Evolutionary conservation across 2,329 filamentous ascomycete species (phyloP), one percentile per base, ranked within the genome.

Genomic region (Mollisiaceae sp.): DNA sequence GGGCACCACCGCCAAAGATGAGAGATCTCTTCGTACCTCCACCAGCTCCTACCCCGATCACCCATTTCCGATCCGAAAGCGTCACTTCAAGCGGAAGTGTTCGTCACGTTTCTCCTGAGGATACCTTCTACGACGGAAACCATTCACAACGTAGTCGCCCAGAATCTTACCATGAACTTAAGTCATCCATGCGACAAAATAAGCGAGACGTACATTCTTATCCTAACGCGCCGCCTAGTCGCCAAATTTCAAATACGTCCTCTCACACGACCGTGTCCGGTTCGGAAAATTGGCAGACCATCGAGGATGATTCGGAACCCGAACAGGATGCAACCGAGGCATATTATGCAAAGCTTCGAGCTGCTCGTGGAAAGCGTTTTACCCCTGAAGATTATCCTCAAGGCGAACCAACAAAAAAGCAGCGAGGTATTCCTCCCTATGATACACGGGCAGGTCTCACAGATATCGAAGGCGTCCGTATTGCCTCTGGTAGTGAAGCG

Each of bases 271-370:
- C 84, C 24, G 84, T 91, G 32, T 93, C 91, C 5, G 92, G 92
- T 1, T 97, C 92, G 3, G 94, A 98, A 79, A 98, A 98, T 77
- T 98, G 94, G 94, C 94, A 98, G 79, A 97, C 94, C 11, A 98
- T 95, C 73, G 94, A 95, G 72, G 92, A 97, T 76, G 88, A 85
- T 70, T 93, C 90, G 67, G 90, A 93, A 73, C 87, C 89, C 0
- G 91, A 93, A 73, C 83, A 85, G 27, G 93, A 97, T 75, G 86
- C 86, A 0, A 89, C 89, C 4, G 92, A 95, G 67, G 94, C 95
- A 77, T 96, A 97, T 78, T 96, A 97, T 78, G 90, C 91, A 69
- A 93, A 92, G 78, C 81, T 94, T 62, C 86, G 90, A 64, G 88
- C 89, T 38, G 84, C 89, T 6, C 85, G 87, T 41, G 84, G 84